These are phyloP conservation scores for Entoloma clypeatum DNA, from an alignment of 1,284 basidiomycete species.

Conservation along the genomic window DNA sequence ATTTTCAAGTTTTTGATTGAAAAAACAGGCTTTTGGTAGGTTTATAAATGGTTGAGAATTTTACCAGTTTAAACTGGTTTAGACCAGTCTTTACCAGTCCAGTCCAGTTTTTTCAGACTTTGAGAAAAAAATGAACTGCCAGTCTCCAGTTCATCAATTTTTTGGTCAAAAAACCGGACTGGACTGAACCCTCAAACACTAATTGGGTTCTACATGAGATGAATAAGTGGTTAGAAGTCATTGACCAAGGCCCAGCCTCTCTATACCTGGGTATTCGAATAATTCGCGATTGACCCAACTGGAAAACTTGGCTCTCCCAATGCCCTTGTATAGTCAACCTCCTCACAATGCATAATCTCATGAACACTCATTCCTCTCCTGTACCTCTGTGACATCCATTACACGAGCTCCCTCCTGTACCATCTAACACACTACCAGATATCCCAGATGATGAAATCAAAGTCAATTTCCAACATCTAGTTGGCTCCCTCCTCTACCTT, in stretches of 20 bases:
- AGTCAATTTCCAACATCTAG: conserved; percentile 2
- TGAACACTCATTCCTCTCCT: not conserved
- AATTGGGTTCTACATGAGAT: conserved; percentile 7
- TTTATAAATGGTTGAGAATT: no score
- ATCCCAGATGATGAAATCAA: conserved; percentile 4
- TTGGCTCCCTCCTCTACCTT: conserved; percentile 23
- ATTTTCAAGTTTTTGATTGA: no score
- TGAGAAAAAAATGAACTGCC: no score
- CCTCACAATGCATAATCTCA: not conserved
- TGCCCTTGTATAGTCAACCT: conserved; percentile 1
- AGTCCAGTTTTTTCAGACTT: no score
- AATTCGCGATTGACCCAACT: conserved; percentile 1
- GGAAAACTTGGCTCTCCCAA: not conserved
- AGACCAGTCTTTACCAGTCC: no score
- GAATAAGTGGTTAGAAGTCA: not conserved
- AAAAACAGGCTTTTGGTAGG: no score
- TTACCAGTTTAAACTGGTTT: no score
- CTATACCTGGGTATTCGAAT: conserved; percentile 13
- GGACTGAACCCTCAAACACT: no score
- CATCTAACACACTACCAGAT: not conserved
- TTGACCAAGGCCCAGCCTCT: no score
- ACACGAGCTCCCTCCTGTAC: not conserved
- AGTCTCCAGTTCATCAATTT: no score
- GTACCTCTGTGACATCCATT: conserved; percentile 6
- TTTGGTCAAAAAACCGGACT: no score